Evolutionary conservation across 306 rosid species (phyloP).

Genomic region (Alnus rubra): DNA sequence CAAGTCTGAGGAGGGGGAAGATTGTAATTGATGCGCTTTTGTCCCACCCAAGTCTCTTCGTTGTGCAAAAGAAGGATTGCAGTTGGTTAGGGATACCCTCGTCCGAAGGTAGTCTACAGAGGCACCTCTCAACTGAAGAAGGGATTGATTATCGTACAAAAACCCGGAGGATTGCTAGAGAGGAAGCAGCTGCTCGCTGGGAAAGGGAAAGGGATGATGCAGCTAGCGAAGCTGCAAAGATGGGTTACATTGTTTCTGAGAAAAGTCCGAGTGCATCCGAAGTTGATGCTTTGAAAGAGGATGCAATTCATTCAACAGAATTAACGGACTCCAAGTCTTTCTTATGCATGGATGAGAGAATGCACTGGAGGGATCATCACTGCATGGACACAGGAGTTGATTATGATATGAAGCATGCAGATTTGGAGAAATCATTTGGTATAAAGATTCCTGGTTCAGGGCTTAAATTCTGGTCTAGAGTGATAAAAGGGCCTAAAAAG

Average conservation of each 20-base stretch:
- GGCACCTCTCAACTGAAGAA: slow-evolving; percentile 63
- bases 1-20: slow-evolving; percentile 84
- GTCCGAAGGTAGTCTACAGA: slow-evolving; percentile 40
- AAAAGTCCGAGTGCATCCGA: slow-evolving; percentile 36
- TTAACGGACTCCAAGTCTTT: slow-evolving; percentile 39
- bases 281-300: slow-evolving; percentile 45
- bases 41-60: slow-evolving; percentile 64
- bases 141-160: slow-evolving; percentile 76
- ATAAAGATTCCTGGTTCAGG: slow-evolving; percentile 63
- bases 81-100: slow-evolving; percentile 87
- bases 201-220: slow-evolving; percentile 65
- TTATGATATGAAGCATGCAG: slow-evolving; percentile 76
- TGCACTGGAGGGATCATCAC: slow-evolving; percentile 61
- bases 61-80: slow-evolving; percentile 80
- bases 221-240: slow-evolving; percentile 75
- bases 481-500: slow-evolving; percentile 48
- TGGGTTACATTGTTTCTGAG: slow-evolving; percentile 67
- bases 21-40: slow-evolving; percentile 85
- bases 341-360: slow-evolving; percentile 62
- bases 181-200: slow-evolving; percentile 53
- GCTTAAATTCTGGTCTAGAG: slow-evolving; percentile 64
- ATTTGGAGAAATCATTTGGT: slow-evolving; percentile 79
- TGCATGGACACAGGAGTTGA: slow-evolving; percentile 79
- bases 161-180: slow-evolving; percentile 67
- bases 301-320: slow-evolving; percentile 31